Evolutionary conservation across 306 rosid genomes (phyloP), one percentile per base, ranked within the genome.

Genomic region (Vicia sativa): DNA sequence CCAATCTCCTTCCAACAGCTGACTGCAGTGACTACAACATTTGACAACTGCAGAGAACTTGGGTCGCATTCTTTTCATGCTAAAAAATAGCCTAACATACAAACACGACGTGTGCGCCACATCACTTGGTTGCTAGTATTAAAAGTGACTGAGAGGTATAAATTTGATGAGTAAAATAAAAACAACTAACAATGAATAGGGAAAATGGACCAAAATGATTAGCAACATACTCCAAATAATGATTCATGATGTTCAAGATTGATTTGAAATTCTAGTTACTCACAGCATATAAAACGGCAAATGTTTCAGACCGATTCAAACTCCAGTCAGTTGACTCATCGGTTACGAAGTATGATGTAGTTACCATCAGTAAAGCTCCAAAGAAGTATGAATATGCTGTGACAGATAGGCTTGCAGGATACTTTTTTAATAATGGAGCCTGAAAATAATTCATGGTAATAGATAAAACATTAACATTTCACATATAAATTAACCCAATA

Each of bases 271-370:
- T 57, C 37, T 54, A 72, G 76, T 16, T 50, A 83, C 96, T 86
- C 74, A 90, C 99, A 72, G 90, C 97, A 74, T 93, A 93, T 49
- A 93, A 68, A 70, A 93, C 97, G 0, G 99, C 97, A 57, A 90
- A 10, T 55, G 82, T 67, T 83, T 93, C 97, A 14, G 99, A 88
- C 26, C 46, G 52, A 11, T 95, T 90, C 85, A 93, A 80, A 50
- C 68, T 85, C 99, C 99, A 93, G 66, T 84, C 87, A 10, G 93
- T 88, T 64, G 96, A 75, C 69, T 90, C 95, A 12, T 76, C 71
- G 55, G 87, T 90, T 84, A 77, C 79, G 49, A 90, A 75, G 66
- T 86, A 61, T 12, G 98, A 81, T 19, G 98, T 86, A 41, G 71
- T 83, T 88, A 90, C 91, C 98, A 93, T 88, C 78, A 90, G 70